These are phyloP conservation scores for Aeschynomene evenia DNA, from an alignment of 306 rosid species.

Conservation along the genomic window DNA sequence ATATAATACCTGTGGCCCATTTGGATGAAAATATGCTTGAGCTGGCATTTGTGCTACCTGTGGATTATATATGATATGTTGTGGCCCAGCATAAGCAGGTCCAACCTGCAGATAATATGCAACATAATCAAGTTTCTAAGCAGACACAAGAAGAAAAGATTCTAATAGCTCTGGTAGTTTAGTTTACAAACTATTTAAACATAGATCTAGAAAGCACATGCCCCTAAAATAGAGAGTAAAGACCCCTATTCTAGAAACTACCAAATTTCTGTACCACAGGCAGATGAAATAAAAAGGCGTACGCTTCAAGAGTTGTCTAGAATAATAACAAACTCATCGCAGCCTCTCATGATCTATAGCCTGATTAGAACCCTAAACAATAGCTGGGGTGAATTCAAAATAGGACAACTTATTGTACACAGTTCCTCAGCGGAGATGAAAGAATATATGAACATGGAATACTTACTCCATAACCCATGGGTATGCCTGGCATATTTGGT, in stretches of 20 bases:
- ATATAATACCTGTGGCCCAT: constrained; percentile 74
- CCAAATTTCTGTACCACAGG: background rate
- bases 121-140: constrained; percentile 14
- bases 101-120: constrained; percentile 58
- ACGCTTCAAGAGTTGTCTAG: background rate
- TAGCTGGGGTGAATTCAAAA: background rate
- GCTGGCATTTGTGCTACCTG: constrained; percentile 70
- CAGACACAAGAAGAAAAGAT: background rate
- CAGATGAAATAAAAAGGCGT: background rate
- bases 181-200: background rate
- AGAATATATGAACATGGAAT: background rate
- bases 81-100: constrained; percentile 69
- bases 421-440: background rate
- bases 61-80: constrained; percentile 70
- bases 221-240: background rate
- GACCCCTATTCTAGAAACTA: background rate
- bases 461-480: constrained; percentile 84
- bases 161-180: constrained; percentile 16
- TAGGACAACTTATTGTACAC: background rate
- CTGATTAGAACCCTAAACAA: background rate
- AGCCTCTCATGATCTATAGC: background rate
- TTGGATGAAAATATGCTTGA: constrained; percentile 71
- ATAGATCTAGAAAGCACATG: background rate
- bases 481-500: constrained; percentile 76
- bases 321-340: background rate